Base-by-base conservation (phyloP, 2,329 filamentous ascomycete species). In the Ilyonectria mors-panacis region DNA sequence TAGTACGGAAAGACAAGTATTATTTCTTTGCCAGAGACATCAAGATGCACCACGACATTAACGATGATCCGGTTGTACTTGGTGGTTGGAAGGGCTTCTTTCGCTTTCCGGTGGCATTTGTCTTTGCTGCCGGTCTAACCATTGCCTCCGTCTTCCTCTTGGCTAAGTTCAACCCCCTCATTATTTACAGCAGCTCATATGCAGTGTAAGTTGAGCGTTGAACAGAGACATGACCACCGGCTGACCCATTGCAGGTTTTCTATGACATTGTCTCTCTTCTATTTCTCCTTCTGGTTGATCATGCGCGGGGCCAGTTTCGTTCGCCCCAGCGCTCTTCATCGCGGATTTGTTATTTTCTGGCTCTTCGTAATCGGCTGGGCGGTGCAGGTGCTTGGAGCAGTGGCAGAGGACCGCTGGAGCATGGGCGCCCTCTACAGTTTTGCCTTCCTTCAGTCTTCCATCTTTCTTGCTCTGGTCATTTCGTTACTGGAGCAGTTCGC, bases 141-240 rank as follows among this genome's bases (percentile, higher is more conserved):
- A 79, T 97, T 26, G 93, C 89, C 0, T 85, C 94, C 19, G 92
- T 93, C 1, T 93, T 93, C 72, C 81, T 98, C 58, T 76, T 97
- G 47, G 88, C 89, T 42, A 97, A 96, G 79, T 83, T 95, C 77
- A 98, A 98, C 77, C 94, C 95, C 1, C 88, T 94, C 74, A 94
- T 98, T 74, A 85, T 96, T n/a, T 96, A 98, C 82, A 95, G 94
- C 81, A 97, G 93, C 74, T 87, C 91, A 54, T 98, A 96, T 78
- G 87, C 93, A 6, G 92, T 98, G 76, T 87, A 77, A 79, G 85
- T 82, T 9, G 0, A 21, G 13, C 1, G 23, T 8, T 2, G 21
- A 8, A 30, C 8, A 6, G 2, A 5, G 12, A 10, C n/a, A 6
- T 26, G 1, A 6, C 0, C 28, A 37, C 12, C 12, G 10, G 30